Base-by-base conservation (phyloP, 2,329 filamentous ascomycete species). In the Fusarium sp. region DNA sequence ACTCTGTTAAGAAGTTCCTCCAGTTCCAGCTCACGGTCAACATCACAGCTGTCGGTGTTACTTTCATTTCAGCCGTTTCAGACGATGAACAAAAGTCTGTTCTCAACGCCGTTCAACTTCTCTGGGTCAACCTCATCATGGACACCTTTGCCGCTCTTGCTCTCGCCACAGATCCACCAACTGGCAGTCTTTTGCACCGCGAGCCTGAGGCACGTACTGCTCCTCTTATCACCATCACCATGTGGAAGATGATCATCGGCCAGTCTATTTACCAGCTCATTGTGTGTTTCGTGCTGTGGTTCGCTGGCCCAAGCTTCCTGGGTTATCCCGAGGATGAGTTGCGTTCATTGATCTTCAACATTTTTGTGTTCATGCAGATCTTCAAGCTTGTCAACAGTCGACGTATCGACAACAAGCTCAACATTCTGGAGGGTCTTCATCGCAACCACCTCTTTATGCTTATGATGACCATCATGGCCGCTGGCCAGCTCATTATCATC, bases 361-460 rank as follows among this genome's bases (percentile, higher is more conserved):
- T 86, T 2, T 91, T 90, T 68, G 90, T 91, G 2, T 92, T 89
- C 85, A 90, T 91, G 86, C 90, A 92, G 72, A 90, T 92, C 65
- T 92, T 91, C 80, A 91, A 91, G 76, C 84, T 89, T 74, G 84
- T 89, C 79, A 91, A 90, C 79, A 88, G 87, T 75, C 84, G 88
- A 34, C 86, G 87, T 1, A 67, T 97, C 15, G 94, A 97, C 79
- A 97, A 97, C 81, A 89, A 88, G 59, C 91, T 96, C 82, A 97
- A 97, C 78, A 91, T 97, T 62, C 93, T 97, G 55, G 94, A 97
- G 79, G 92, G 92, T 57, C 88, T 72, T 0, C 39, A 71, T 33
- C 58, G 56, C 7, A 71, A 72, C 28, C 46, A 53, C 5, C 44
- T 71, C 9, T 70, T 72, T 24, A 62, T 73, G 58, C 66, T 71